A percentile compares a stretch with the other conserved stretches of the same genome.
phyloP scores from a whole-genome alignment of 2,329 filamentous ascomycete genomes.

The Botrytis pseudocinerea region DNA sequence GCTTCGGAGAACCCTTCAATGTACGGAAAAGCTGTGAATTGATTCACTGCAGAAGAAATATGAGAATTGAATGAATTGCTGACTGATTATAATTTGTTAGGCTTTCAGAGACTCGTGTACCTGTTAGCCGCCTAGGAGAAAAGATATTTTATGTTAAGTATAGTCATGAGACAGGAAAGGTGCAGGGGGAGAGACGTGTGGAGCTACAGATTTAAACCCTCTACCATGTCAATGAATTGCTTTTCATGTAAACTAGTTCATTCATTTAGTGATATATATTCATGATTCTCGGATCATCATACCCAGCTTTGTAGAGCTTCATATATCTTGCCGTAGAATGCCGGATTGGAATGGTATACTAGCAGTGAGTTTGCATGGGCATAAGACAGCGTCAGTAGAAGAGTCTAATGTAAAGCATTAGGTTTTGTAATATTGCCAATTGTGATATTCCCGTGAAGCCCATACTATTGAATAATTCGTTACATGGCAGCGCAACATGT shows the following conservation, averaged over 20 bases:
- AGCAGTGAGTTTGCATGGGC: background rate
- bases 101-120: background rate
- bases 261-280: background rate
- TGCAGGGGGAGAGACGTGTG: background rate
- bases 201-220: background rate
- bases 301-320: background rate
- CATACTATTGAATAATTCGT: rapidly evolving
- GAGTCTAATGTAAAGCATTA: background rate
- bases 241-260: background rate
- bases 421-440: background rate
- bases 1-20: background rate
- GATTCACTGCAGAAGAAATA: background rate
- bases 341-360: background rate
- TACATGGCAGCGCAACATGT: background rate
- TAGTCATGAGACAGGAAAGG: no score
- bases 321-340: background rate
- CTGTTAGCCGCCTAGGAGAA: background rate
- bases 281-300: rapidly evolving
- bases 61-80: background rate
- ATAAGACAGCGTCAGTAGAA: background rate
- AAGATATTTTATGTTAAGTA: background rate
- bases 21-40: background rate
- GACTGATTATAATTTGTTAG: background rate
- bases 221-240: rapidly evolving
- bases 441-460: background rate